A percentile compares a stretch with the other conserved stretches of the same genome.
phyloP scores from a whole-genome alignment of 148 eudicot species.

The Rhododendron simsii region DNA sequence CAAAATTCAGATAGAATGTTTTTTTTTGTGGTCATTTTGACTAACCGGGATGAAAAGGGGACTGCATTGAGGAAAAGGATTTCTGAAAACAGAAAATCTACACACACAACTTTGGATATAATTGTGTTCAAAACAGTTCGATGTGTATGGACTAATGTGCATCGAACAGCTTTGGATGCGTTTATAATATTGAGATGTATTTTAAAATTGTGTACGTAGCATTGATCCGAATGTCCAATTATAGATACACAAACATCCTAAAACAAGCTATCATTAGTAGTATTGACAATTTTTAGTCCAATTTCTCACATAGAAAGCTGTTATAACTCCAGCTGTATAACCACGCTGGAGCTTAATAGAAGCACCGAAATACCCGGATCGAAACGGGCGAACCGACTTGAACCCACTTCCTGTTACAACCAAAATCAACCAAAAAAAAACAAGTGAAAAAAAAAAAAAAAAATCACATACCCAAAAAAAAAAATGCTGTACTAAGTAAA shows the following conservation, averaged over 20 bases:
- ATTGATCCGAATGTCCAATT: background rate
- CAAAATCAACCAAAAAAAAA: background rate
- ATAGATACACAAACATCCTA: background rate
- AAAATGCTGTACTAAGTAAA: background rate
- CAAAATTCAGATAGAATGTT: too few species aligned
- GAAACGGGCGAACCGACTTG: conserved; percentile 75
- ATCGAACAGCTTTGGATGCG: background rate
- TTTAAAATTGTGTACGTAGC: background rate
- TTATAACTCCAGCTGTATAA: conserved; percentile 93
- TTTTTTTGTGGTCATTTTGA: too few species aligned
- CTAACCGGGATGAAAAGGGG: too few species aligned
- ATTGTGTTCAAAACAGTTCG: too few species aligned
- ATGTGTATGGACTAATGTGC: background rate
- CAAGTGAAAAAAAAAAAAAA: background rate
- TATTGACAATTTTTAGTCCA: background rate
- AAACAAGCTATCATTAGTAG: background rate
- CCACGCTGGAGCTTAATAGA: conserved; percentile 83
- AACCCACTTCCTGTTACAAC: conserved; percentile 76
- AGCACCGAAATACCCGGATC: conserved; percentile 89
- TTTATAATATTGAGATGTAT: background rate
- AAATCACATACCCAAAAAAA: background rate
- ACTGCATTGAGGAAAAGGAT: too few species aligned
- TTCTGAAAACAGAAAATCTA: too few species aligned
- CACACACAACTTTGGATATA: background rate
- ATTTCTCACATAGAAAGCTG: conserved; percentile 76